A percentile compares a stretch with the other conserved stretches of the same genome.
phyloP scores from a whole-genome alignment of 768 basidiomycete species.

The Fomitopsis pulvina region DNA sequence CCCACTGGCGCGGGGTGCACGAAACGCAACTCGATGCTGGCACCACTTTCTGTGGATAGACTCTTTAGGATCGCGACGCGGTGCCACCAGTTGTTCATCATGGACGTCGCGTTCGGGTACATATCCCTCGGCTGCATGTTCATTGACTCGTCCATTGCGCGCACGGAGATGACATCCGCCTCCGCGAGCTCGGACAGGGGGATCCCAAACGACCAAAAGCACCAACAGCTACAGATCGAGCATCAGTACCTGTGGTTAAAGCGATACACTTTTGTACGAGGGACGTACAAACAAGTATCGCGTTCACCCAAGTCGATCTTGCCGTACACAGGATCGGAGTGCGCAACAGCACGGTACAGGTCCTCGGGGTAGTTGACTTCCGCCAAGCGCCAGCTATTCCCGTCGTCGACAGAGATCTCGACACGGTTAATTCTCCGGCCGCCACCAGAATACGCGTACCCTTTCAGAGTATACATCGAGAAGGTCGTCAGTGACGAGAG shows the following conservation, averaged over 20 bases:
- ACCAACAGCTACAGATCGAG: conserved; percentile 42
- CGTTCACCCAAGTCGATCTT: conserved; percentile 39
- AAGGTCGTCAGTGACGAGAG: conserved; percentile 5
- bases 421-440: conserved; percentile 52
- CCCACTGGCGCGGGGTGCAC: conserved; percentile 57
- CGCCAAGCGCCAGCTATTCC: conserved; percentile 40
- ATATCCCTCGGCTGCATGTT: conserved; percentile 47
- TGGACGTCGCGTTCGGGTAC: conserved; percentile 51
- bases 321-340: conserved; percentile 39
- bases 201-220: conserved; percentile 45
- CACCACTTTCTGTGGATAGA: conserved; percentile 18
- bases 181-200: conserved; percentile 26
- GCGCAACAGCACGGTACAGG: conserved; percentile 32
- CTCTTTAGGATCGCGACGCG: conserved; percentile 38
- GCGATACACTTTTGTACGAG: background rate
- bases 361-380: conserved; percentile 46
- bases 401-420: conserved; percentile 51
- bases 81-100: conserved; percentile 63
- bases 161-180: conserved; percentile 37
- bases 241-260: background rate
- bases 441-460: conserved; percentile 60
- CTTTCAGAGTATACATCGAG: conserved; percentile 35
- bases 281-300: conserved; percentile 40
- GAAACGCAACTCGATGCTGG: conserved; percentile 29
- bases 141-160: conserved; percentile 49